Evolutionary conservation across 176 grass and related monocot genomes (phyloP).

Genomic region (Puccinellia tenuiflora): DNA sequence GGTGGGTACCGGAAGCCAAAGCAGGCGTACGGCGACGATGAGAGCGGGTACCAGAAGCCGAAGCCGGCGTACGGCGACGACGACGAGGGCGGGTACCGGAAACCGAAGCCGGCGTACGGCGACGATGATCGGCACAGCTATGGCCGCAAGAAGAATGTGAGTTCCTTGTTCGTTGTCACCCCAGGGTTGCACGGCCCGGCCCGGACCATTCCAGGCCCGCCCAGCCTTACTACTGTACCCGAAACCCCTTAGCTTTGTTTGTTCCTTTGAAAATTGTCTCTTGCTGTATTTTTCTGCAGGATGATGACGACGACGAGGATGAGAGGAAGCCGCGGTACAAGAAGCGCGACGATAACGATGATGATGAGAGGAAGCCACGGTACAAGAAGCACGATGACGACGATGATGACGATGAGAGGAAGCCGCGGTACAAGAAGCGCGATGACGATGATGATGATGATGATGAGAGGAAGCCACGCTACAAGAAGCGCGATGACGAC

Average conservation of each 20-base stretch:
- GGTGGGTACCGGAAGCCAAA: conserved; percentile 41
- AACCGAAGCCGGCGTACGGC: conserved; percentile 18
- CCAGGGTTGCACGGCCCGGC: not conserved
- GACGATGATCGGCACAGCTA: conserved; percentile 31
- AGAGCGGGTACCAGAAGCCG: conserved; percentile 35
- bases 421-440: conserved; percentile 28
- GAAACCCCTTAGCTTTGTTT: not conserved
- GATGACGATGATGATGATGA: conserved; percentile 9
- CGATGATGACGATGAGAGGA: conserved; percentile 17
- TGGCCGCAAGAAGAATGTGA: conserved; percentile 47
- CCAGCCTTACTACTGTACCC: not conserved
- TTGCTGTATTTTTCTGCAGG: not conserved
- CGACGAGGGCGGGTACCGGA: no score
- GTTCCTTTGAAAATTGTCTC: not conserved
- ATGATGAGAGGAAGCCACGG: conserved; percentile 20
- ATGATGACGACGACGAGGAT: not conserved
- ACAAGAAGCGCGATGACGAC: not conserved
- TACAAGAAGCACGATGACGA: conserved; percentile 24
- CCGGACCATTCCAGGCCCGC: not conserved
- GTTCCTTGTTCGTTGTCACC: not conserved
- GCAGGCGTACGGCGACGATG: conserved; percentile 28
- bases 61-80: conserved; percentile 31
- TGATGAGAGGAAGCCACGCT: not conserved
- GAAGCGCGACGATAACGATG: not conserved
- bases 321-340: not conserved